Base-by-base conservation (phyloP, 768 basidiomycete genomes). In the Daedaleopsis sinensis region DNA sequence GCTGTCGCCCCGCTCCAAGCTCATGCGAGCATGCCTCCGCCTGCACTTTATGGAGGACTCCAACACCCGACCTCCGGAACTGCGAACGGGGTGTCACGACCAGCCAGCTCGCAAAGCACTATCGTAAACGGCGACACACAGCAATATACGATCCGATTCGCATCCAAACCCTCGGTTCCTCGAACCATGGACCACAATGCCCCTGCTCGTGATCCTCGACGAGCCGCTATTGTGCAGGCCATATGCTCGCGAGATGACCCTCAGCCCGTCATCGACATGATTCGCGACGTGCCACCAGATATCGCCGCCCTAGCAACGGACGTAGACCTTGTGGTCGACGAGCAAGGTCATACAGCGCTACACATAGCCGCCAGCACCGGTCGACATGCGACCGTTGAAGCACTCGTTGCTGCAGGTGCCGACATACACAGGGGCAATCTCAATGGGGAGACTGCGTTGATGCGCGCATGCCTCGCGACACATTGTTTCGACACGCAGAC, bases 371-470 rank as follows among this genome's bases (percentile, higher is more conserved):
- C 94, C 7, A 92, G 94, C 47, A 80, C 98, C 52, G 92, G 88
- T 0, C 84, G 92, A 21, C 81, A 85, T 52, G 78, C 81, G 24
- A 85, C 83, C 37, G 83, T 93, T 18, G 83, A 85, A 24, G 84
- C 86, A 11, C 82, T 99, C 38, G 81, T 98, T 59, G 76, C 77
- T 1, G 79, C 81, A 49, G 94, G 95, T 35, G 94, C 96, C 1
- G 96, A 98, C 72, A 79, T 94, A 16, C 85, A 94, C 67, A 85
- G 94, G 9, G 97, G 97, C 1, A 98, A 98, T 75, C 89, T 89
- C 70, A 84, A 90, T 5, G 96, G 97, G 49, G 97, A 99, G 74
- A 98, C 96, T 0, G 89, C 97, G 1, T 84, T 99, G 35, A 93
- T 97, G 32, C 90, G 96, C 43, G 91, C 96, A 6, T 90, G 93